Base-by-base conservation (phyloP, 2,329 filamentous ascomycete genomes). In the Amesomyces nigricolor region DNA sequence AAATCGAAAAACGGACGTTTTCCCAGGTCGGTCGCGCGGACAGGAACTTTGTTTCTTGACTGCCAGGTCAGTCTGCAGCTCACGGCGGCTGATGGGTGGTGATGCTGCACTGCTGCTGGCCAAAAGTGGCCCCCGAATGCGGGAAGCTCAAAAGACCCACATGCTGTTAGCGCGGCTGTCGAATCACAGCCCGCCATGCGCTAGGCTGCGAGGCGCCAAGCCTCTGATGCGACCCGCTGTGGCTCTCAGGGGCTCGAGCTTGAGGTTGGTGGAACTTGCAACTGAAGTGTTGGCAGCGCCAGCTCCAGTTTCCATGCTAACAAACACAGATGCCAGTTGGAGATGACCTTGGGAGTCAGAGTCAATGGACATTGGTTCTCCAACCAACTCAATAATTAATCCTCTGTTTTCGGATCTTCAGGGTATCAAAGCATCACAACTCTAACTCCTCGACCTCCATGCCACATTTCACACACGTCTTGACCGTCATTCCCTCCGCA, bases 381-480 rank as follows among this genome's bases (percentile, higher is more conserved):
- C 22, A 26, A 26, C 22, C 22, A 26, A 2, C 22, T 35, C 11
- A 1, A 40, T 16, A 9, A 17, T 14, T 17, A 4, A 26, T 17
- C 10, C 4, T 29, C 16, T 17, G 37, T 11, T 37, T 5, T 9
- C 8, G 37, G 17, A 19, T 26, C 4, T 4, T 13, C 22, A 16
- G 13, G 35, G 17, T 6, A 30, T 35, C 22, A 26, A 26, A 26
- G 4, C 22, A 26, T 61, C 66, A 85, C 65, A 87, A 80, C 67
- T 87, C 86, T 71, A 88, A 71, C 73, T 88, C 85, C 65, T 91
- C 87, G 47, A 91, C 86, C 68, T 89, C 87, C 80, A 88, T 88
- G 2, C 86, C 85, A 68, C 89, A 92, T 17, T 80, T 80, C 45
- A 82, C 75, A 72, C 89, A 92, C 1, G 80, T 90, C 79, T 95